A percentile compares a stretch with the other conserved stretches of the same genome.
phyloP scores from a whole-genome alignment of 2,329 filamentous ascomycete genomes.

The Paraconiothyrium brasiliense region DNA sequence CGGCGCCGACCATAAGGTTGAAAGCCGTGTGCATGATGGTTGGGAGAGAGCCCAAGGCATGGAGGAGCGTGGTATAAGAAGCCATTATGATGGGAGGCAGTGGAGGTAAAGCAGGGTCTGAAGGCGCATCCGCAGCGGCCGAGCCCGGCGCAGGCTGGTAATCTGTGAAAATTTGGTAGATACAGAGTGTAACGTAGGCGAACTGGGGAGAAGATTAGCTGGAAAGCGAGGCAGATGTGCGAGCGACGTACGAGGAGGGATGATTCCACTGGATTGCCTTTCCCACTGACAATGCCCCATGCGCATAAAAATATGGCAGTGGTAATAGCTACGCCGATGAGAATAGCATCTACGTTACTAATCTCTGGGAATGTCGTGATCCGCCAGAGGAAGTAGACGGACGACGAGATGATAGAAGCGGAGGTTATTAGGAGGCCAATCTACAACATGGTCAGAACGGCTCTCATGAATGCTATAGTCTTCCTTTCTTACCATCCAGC shows the following conservation, averaged over 20 bases:
- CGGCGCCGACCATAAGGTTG: conserved; percentile 86
- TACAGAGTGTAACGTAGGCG: conserved; percentile 96
- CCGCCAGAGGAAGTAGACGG: conserved; percentile 95
- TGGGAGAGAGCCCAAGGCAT: conserved; percentile 83
- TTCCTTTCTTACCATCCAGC: conserved; percentile 84
- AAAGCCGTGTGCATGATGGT: conserved; percentile 83
- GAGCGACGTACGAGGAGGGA: conserved; percentile 71
- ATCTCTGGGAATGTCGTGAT: conserved; percentile 94
- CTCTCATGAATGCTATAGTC: not conserved
- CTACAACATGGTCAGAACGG: conserved; percentile 60
- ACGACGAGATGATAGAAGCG: conserved; percentile 89
- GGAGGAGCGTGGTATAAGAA: conserved; percentile 90
- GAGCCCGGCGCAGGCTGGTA: conserved; percentile 79
- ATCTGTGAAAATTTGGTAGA: conserved; percentile 99
- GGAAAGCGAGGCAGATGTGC: not conserved
- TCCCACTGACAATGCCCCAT: conserved; percentile 92
- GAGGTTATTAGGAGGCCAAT: conserved; percentile 88
- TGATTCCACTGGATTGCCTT: conserved; percentile 94
- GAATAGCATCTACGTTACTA: conserved; percentile 87
- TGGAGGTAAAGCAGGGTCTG: conserved; percentile 92
- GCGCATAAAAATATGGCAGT: conserved; percentile 91
- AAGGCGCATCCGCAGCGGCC: conserved; percentile 60
- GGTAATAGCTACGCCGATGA: conserved; percentile 92
- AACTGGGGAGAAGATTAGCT: conserved; percentile 61
- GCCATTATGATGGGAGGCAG: conserved; percentile 98